These are phyloP conservation scores for Staphylotrichum tortipilum DNA, from an alignment of 495 filamentous ascomycete species.

Conservation along the genomic window DNA sequence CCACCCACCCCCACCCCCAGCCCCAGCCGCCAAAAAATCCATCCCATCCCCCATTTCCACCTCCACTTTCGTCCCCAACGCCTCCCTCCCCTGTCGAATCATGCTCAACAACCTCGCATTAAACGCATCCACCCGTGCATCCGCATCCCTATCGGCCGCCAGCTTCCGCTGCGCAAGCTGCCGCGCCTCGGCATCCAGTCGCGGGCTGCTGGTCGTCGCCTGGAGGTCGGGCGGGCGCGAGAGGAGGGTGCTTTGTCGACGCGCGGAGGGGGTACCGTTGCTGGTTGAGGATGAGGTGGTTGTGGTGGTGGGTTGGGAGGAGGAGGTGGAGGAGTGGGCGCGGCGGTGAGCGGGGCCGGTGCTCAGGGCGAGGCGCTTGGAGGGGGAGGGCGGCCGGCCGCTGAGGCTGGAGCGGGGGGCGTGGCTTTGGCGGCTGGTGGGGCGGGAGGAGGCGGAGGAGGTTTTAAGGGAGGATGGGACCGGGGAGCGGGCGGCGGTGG, in stretches of 20 bases:
- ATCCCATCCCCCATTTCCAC: slow-evolving; percentile 34
- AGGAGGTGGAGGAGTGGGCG: slow-evolving; percentile 27
- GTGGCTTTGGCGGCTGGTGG: slow-evolving; percentile 23
- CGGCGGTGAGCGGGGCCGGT: slow-evolving; percentile 26
- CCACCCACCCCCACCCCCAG: slow-evolving; percentile 22
- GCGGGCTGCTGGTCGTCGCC: slow-evolving; percentile 31
- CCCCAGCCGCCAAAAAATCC: slow-evolving; percentile 33
- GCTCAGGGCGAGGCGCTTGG: slow-evolving; percentile 2
- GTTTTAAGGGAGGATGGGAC: slow-evolving; percentile 2
- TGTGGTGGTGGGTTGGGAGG: slow-evolving; percentile 9
- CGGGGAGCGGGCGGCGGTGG: too few relatives aligned
- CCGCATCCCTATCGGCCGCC: slow-evolving; percentile 67
- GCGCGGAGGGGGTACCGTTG: not conserved
- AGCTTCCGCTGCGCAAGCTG: slow-evolving; percentile 55
- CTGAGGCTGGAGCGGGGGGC: slow-evolving; percentile 3
- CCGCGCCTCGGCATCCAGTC: slow-evolving; percentile 53
- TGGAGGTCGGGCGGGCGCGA: slow-evolving; percentile 1
- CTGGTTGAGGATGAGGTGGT: not conserved
- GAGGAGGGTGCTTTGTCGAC: not conserved
- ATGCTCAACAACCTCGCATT: slow-evolving; percentile 71
- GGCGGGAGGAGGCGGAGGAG: slow-evolving; percentile 21
- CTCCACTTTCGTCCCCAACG: slow-evolving; percentile 69
- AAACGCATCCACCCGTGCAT: slow-evolving; percentile 66
- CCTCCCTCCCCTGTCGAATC: slow-evolving; percentile 83
- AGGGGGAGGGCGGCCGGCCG: slow-evolving; percentile 3